Evolutionary conservation across 2,329 filamentous ascomycete species (phyloP), one percentile per base, ranked within the genome.

Genomic region (Aspergillus hiratsukae): DNA sequence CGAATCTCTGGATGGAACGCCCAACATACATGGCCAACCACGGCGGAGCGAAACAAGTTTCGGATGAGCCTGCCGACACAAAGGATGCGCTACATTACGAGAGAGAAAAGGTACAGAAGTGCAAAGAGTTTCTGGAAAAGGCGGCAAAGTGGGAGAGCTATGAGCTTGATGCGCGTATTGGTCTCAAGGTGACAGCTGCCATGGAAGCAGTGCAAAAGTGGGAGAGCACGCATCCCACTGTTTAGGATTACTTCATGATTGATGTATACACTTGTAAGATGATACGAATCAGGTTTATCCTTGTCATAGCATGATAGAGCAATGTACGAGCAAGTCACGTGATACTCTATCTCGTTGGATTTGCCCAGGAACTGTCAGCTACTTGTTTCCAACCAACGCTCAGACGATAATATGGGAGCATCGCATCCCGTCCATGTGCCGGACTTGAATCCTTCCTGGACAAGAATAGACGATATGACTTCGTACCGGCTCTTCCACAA

Each of bases 1-100:
- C 89, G 7, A 84, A 90, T 54, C 78, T 87, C 1, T 99, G 93
- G 92, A 80, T 83, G 56, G 88, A 93, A 66, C 64, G 79, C 8
- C 70, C 70, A 58, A 74, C 59, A 51, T 80, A 75, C 60, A 54
- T 65, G 40, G 54, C 72, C 72, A 29, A 76, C 31, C 65, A 74
- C 54, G 61, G 66, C 14, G 57, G 55, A 21, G 48, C 59, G 9
- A n/a, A 45, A 31, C 37, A 53, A 8, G 25, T 41, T 2, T 17
- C 29, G 1, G 45, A 53, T 14, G 37, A 29, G n/a, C 27, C 25
- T 4, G 21, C 50, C 21, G 37, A 51, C 25, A 40, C 54, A 5
- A 61, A 61, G 3, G 27, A 55, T 8, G 46, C 51, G 4, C 27
- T 55, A 1, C 10, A 49, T 7, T 51, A 61, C 21, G 76, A 79